Percentiles rank a stretch among this genome's conserved stretches.
Conservation (phyloP, 495 filamentous ascomycete genomes). For the Cudoniella acicularis region DNA sequence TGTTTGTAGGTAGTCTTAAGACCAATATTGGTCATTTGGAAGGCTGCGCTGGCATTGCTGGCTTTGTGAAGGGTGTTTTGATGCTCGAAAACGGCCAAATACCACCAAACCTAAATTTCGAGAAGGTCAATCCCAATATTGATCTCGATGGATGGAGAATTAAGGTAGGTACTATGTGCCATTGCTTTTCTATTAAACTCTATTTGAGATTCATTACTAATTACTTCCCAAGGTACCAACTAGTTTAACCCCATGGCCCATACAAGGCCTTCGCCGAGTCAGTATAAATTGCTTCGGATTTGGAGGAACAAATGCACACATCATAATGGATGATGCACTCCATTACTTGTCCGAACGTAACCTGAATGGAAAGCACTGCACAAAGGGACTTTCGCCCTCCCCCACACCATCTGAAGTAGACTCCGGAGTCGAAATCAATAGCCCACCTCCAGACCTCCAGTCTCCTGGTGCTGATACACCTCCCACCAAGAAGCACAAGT, state of each 20-base stretch:
- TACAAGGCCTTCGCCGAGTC: conserved; percentile 38
- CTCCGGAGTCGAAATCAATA: not conserved
- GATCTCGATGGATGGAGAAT: conserved; percentile 9
- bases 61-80: conserved; percentile 52
- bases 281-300: conserved; percentile 57
- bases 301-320: conserved; percentile 57
- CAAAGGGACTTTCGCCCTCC: not conserved
- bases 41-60: conserved; percentile 52
- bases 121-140: conserved; percentile 44
- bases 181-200: too few species aligned
- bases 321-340: conserved; percentile 45
- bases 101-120: conserved; percentile 45
- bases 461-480: conserved; percentile 9
- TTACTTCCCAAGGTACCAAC: conserved; percentile 18
- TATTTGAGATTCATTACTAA: conserved; percentile 30
- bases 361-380: conserved; percentile 10
- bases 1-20: conserved; percentile 50
- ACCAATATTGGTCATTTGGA: conserved; percentile 61
- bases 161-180: conserved; percentile 11
- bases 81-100: conserved; percentile 56
- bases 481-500: conserved; percentile 18
- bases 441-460: conserved; percentile 15
- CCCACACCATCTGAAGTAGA: not conserved
- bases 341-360: conserved; percentile 12
- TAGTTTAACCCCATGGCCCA: conserved; percentile 13